Base-by-base conservation (phyloP, 306 rosid genomes). In the Neltuma alba region DNA sequence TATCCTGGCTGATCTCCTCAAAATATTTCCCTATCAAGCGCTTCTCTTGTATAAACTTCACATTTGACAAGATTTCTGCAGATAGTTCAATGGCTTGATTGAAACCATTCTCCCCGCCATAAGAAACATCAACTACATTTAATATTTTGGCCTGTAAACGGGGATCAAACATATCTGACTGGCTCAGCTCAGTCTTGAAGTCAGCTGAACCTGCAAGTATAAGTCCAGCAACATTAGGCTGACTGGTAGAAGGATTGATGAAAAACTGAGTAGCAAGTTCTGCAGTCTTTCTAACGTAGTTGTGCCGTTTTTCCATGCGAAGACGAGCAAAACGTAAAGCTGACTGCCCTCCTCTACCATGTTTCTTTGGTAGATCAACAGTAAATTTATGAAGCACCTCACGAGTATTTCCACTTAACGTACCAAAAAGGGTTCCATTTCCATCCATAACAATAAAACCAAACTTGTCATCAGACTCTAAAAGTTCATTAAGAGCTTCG, bases 301-400 rank as follows among this genome's bases (percentile, higher is more conserved):
- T 93, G 76, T 93, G 98, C 11, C 97, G 89, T 78, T 93, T 93
- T 79, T 91, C 98, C 98, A 93, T 91, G 11, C 97, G 87, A 77
- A 93, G 97, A 87, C 97, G 97, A 47, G 97, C 98, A 84, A 93
- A 93, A 69, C 98, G 91, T 69, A 89, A 83, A 12, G 98, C 98
- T 34, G 98, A 93, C 72, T 93, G 98, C 41, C 98, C 98, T 91
- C 98, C 98, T 89, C 98, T 87, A 62, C 98, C 97, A 12, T 93
- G 98, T 36, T 91, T 93, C 89, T 93, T 93, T 9, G 98, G 98
- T 2, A 91, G 87, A 80, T 93, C 98, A 42, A 93, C 98, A 7
- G 89, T 89, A 81, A 91, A 93, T 47, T 93, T 93, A 74, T 93
- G 97, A 74, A 93, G 97, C 61, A 93, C 94, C 83, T 93, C 97